A percentile compares a stretch with the other conserved stretches of the same genome.
Evolutionary conservation across 345 rosid species (phyloP).

Genomic region (Rhizophora apiculata): DNA sequence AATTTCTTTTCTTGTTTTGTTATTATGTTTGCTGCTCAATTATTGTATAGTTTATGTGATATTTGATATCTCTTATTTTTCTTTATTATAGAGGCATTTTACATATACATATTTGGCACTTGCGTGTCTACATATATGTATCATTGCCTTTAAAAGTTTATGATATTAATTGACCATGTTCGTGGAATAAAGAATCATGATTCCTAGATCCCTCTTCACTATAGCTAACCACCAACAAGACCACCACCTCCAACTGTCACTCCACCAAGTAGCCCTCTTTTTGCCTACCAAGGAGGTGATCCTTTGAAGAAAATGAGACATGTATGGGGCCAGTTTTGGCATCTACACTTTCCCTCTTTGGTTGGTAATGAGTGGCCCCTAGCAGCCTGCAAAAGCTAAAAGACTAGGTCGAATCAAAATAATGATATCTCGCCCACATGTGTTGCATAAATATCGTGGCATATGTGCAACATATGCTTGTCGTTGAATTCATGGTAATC

Average conservation of each 20-base stretch:
- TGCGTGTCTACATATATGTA: background rate
- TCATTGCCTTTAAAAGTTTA: background rate
- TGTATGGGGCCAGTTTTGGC: background rate
- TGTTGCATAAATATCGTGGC: no score
- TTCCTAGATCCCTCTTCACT: conserved; percentile 18
- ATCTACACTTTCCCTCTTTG: background rate
- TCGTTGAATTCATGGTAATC: background rate
- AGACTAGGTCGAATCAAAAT: no score
- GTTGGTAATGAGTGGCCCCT: background rate
- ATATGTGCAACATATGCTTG: no score
- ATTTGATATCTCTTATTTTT: background rate
- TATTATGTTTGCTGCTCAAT: no score
- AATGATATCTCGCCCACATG: no score
- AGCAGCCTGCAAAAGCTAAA: background rate
- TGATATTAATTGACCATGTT: conserved; percentile 9
- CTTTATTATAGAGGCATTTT: no score
- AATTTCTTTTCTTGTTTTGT: no score
- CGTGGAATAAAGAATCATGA: conserved; percentile 21
- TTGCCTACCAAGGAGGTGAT: background rate
- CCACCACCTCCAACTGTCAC: conserved; percentile 30
- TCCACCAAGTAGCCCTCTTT: conserved; percentile 21
- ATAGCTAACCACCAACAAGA: conserved; percentile 29
- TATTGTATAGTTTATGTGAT: background rate
- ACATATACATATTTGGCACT: no score
- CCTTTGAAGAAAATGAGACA: background rate